These are phyloP conservation scores for Pharnaceum exiguum DNA, from an alignment of 148 eudicot species.

Conservation along the genomic window DNA sequence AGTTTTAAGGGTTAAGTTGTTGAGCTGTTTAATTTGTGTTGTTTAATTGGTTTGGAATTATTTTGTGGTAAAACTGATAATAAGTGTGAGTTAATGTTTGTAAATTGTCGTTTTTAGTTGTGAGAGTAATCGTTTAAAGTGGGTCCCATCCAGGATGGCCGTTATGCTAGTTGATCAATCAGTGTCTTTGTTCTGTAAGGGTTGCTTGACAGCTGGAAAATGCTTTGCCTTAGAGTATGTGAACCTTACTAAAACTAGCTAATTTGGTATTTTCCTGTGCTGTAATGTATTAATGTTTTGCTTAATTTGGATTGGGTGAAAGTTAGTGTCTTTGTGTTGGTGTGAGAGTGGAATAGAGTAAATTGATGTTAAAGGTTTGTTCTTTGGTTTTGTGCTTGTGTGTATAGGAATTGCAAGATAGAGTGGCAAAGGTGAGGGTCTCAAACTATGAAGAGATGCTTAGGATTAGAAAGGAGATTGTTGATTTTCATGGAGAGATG, in stretches of 20 bases:
- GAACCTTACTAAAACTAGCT: too few relatives aligned
- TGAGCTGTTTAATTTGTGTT: not conserved
- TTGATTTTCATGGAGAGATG: slow-evolving; percentile 89
- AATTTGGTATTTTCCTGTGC: not conserved
- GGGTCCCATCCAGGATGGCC: slow-evolving; percentile 4
- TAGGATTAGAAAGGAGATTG: slow-evolving; percentile 57
- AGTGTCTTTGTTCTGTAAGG: not conserved
- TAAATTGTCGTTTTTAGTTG: slow-evolving; percentile 1
- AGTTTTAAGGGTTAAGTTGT: not conserved
- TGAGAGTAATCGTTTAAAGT: slow-evolving; percentile 4
- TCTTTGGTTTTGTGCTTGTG: slow-evolving; percentile 3
- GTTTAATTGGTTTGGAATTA: not conserved
- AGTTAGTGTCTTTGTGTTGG: not conserved
- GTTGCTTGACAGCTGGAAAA: not conserved
- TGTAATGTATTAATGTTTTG: not conserved
- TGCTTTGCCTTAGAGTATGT: too few relatives aligned
- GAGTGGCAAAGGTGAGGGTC: slow-evolving; percentile 43
- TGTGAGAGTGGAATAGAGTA: not conserved
- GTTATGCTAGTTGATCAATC: slow-evolving; percentile 5
- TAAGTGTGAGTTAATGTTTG: not conserved
- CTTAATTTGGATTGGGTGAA: slow-evolving; percentile 3
- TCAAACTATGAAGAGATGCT: slow-evolving; percentile 50
- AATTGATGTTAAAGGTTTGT: not conserved
- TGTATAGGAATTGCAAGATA: slow-evolving; percentile 59
- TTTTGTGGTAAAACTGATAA: not conserved